phyloP scores from a whole-genome alignment of 768 basidiomycete species.

The Calvatia gigantea region DNA sequence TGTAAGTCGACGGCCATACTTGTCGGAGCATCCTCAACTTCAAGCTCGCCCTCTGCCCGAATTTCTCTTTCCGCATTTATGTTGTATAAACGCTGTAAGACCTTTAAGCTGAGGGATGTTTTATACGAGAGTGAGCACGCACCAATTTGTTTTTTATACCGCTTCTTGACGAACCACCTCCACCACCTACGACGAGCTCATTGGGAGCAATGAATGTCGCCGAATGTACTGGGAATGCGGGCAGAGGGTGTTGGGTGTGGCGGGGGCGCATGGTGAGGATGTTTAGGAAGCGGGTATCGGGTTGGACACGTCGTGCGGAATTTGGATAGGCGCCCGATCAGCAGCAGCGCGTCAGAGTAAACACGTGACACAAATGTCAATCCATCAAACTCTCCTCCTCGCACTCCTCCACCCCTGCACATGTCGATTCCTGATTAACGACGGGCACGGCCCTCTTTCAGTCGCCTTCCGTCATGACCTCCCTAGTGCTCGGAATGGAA shows the following conservation, averaged over 20 bases:
- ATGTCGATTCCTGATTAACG: not conserved
- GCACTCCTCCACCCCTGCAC: not conserved
- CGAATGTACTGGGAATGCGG: conserved; percentile 87
- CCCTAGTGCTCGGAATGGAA: conserved; percentile 21
- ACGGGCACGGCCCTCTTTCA: not conserved
- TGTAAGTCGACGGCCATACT: conserved; percentile 73
- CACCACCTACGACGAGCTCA: conserved; percentile 81
- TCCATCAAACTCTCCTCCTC: not conserved
- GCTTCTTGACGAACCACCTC: conserved; percentile 79
- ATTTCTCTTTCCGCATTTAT: conserved; percentile 51
- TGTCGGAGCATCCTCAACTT: conserved; percentile 96
- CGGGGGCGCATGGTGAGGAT: conserved; percentile 64
- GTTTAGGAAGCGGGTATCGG: not conserved
- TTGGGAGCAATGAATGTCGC: conserved; percentile 74
- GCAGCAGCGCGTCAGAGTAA: conserved; percentile 1
- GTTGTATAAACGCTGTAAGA: conserved; percentile 62
- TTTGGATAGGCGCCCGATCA: conserved; percentile 11
- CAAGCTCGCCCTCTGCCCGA: conserved; percentile 60
- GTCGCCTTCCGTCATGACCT: not conserved
- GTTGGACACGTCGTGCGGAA: conserved; percentile 5
- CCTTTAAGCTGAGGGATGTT: not conserved
- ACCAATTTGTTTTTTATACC: conserved; percentile 96
- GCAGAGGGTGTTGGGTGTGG: conserved; percentile 75
- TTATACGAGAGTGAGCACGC: conserved; percentile 24
- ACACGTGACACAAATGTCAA: not conserved